A percentile compares a stretch with the other conserved stretches of the same genome.
Evolutionary conservation across 352 stramenopile genomes (phyloP).

Genomic region (Phytophthora foliorum): DNA sequence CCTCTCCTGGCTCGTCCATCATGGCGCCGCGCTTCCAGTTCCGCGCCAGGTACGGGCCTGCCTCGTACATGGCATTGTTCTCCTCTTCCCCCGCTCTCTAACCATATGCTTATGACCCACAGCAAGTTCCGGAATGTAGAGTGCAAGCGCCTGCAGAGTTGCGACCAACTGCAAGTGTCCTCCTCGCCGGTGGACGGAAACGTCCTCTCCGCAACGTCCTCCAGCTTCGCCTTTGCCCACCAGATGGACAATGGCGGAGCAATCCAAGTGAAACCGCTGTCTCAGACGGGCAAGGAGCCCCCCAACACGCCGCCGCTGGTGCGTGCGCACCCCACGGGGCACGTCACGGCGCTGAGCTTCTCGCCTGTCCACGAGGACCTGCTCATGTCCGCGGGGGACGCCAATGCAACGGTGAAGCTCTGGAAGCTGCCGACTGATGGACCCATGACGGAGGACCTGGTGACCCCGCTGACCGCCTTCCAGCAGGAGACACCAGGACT

Average conservation of each 20-base stretch:
- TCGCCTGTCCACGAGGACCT: constrained; percentile 60
- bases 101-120: background rate
- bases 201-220: constrained; percentile 47
- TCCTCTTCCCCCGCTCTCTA: background rate
- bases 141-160: constrained; percentile 60
- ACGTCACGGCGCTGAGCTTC: constrained; percentile 74
- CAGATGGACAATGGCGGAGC: constrained; percentile 67
- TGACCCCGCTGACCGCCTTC: constrained; percentile 32
- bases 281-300: constrained; percentile 48
- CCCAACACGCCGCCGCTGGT: constrained; percentile 55
- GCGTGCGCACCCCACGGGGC: constrained; percentile 60
- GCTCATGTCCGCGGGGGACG: constrained; percentile 67
- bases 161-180: constrained; percentile 75
- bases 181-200: constrained; percentile 54
- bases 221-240: constrained; percentile 72
- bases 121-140: constrained; percentile 89
- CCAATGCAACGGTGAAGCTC: constrained; percentile 58
- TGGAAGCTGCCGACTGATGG: constrained; percentile 58
- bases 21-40: constrained; percentile 66
- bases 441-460: constrained; percentile 42
- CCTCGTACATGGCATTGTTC: background rate
- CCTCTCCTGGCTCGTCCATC: background rate
- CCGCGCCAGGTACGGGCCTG: constrained; percentile 44
- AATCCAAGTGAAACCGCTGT: constrained; percentile 69
- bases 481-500: constrained; percentile 16